Evolutionary conservation across 2,329 filamentous ascomycete species (phyloP).

Genomic region (Metarhizium humberi): DNA sequence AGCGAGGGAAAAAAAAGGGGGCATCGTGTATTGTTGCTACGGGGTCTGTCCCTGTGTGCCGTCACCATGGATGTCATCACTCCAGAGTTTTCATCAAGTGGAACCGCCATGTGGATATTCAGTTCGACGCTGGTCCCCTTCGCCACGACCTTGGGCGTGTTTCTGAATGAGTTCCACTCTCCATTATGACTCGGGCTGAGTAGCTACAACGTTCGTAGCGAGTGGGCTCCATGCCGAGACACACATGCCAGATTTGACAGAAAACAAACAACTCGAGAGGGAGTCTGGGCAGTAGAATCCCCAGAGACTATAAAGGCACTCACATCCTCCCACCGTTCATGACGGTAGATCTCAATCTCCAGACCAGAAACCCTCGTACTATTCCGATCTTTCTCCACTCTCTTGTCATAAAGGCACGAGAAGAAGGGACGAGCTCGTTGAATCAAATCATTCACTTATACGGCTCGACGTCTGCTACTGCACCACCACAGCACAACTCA

Average conservation of each 20-base stretch:
- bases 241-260: background rate
- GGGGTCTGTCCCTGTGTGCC: slow-evolving; percentile 2
- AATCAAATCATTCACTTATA: background rate
- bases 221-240: slow-evolving; percentile 6
- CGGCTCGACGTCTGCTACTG: background rate
- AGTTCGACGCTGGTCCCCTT: slow-evolving; percentile 2
- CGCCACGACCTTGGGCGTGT: background rate
- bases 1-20: background rate
- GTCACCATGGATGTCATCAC: slow-evolving; percentile 2
- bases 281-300: background rate
- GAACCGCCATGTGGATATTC: slow-evolving; percentile 12
- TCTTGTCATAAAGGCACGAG: background rate
- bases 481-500: slow-evolving; percentile 1
- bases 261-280: background rate
- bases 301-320: slow-evolving; percentile 21
- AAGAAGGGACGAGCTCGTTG: background rate
- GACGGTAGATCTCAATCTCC: slow-evolving; percentile 21
- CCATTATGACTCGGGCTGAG: slow-evolving; percentile 4
- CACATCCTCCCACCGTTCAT: slow-evolving; percentile 27
- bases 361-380: too few species aligned
- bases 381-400: background rate
- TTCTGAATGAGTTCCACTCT: slow-evolving; percentile 1
- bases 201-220: background rate
- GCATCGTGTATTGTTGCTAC: background rate
- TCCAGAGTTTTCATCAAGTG: slow-evolving; percentile 8